phyloP scores from a whole-genome alignment of 148 eudicot species.

The Vaccinium macrocarpon region DNA sequence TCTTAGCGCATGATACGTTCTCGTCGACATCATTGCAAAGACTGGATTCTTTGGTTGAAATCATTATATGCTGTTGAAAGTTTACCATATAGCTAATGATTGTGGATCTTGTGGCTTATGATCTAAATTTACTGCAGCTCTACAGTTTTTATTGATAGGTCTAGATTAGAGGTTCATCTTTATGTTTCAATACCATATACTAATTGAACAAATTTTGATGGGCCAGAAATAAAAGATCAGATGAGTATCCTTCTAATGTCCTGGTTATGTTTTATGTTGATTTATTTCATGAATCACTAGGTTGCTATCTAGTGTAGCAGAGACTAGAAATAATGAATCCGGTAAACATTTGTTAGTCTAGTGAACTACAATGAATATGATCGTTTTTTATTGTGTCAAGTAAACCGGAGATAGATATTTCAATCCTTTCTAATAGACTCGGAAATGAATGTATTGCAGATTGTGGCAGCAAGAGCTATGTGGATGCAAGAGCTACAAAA shows the following conservation, averaged over 20 bases:
- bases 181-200: neutral
- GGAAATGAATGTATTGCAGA: constrained; percentile 32
- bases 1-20: neutral
- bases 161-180: neutral
- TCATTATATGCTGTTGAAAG: neutral
- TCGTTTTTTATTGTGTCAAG: neutral
- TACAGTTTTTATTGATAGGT: neutral
- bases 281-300: neutral
- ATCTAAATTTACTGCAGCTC: neutral
- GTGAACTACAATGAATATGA: neutral
- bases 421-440: neutral
- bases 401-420: neutral
- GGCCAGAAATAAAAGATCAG: neutral
- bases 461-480: constrained; percentile 65
- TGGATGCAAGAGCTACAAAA: constrained; percentile 92
- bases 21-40: neutral
- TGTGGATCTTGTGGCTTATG: neutral
- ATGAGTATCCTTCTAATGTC: neutral
- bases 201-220: neutral
- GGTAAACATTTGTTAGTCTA: neutral
- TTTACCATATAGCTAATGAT: neutral
- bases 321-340: neutral
- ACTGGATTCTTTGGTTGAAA: too few relatives aligned
- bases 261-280: neutral
- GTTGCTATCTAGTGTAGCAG: neutral